Percentiles rank a stretch among this genome's conserved stretches.
Evolutionary conservation across 2,329 filamentous ascomycete genomes (phyloP).

Genomic region (Aureobasidium sp.): DNA sequence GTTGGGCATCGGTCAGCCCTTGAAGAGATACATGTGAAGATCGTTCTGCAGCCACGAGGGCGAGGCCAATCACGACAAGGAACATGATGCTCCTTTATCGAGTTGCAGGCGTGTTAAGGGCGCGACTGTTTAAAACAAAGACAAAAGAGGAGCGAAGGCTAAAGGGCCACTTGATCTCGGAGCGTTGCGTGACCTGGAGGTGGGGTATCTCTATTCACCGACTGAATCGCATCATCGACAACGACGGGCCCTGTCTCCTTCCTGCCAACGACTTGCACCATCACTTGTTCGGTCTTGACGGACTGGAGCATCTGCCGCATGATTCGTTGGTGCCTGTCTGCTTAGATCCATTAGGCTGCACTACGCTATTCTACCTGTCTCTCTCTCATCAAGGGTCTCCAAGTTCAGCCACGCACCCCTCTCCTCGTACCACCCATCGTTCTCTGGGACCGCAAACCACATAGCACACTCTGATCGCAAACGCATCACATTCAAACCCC

Average conservation of each 20-base stretch:
- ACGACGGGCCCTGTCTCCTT: background rate
- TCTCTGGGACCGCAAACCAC: background rate
- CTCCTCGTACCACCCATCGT: background rate
- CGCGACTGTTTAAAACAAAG: background rate
- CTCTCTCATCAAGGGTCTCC: background rate
- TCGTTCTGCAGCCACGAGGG: background rate
- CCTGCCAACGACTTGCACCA: constrained; percentile 1
- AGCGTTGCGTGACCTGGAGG: constrained; percentile 7
- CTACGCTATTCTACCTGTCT: background rate
- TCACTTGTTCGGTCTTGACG: background rate
- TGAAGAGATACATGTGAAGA: background rate
- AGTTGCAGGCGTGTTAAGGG: background rate
- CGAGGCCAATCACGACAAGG: constrained; percentile 1
- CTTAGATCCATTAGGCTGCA: background rate
- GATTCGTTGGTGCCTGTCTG: constrained; percentile 8
- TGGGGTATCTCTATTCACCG: constrained; percentile 1
- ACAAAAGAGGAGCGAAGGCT: constrained; percentile 5
- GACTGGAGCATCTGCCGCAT: background rate
- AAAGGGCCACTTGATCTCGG: constrained; percentile 4
- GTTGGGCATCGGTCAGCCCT: background rate
- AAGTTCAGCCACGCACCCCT: constrained; percentile 1
- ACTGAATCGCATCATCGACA: constrained; percentile 9
- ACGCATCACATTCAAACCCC: background rate
- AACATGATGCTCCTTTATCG: background rate
- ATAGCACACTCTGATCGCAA: background rate